Conservation (phyloP, 371 early-diverging fungal species). For the Quaeritorhiza haematococci region DNA sequence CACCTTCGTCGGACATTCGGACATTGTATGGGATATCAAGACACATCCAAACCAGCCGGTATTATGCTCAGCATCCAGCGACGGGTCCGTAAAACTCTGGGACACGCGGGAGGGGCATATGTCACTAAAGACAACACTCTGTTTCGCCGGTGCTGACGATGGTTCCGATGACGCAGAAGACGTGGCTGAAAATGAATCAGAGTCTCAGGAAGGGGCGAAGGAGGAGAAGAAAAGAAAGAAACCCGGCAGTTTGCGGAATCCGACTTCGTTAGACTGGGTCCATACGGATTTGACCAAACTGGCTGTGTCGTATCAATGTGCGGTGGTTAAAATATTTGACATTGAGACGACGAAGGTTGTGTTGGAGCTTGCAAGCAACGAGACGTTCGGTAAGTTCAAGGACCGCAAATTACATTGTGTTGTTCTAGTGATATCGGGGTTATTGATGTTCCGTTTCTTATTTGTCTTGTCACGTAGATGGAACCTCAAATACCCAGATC, state of each 20-base stretch:
- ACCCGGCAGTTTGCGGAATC: constrained; percentile 22
- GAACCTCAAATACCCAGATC: constrained; percentile 65
- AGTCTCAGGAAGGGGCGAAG: neutral
- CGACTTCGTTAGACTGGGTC: constrained; percentile 69
- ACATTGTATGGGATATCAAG: constrained; percentile 81
- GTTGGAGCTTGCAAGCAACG: constrained; percentile 49
- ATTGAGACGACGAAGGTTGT: constrained; percentile 67
- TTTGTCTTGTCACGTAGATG: constrained; percentile 40
- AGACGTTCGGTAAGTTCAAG: constrained; percentile 52
- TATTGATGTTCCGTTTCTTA: neutral
- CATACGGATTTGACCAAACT: constrained; percentile 55
- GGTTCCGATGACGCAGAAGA: neutral
- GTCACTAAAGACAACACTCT: constrained; percentile 21
- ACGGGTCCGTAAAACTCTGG: constrained; percentile 82
- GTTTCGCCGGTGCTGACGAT: constrained; percentile 18
- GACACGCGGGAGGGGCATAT: constrained; percentile 27
- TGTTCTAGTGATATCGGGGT: neutral
- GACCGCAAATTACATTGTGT: neutral
- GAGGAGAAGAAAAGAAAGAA: neutral
- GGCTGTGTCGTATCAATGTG: constrained; percentile 64
- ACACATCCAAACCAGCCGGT: constrained; percentile 49
- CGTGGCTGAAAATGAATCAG: neutral
- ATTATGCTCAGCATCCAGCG: constrained; percentile 75
- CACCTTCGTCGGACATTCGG: constrained; percentile 74
- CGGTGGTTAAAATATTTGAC: constrained; percentile 65